Evolutionary conservation across 1,139 yeast genomes (phyloP).

Genomic region (Meyerozyma athensensis): DNA sequence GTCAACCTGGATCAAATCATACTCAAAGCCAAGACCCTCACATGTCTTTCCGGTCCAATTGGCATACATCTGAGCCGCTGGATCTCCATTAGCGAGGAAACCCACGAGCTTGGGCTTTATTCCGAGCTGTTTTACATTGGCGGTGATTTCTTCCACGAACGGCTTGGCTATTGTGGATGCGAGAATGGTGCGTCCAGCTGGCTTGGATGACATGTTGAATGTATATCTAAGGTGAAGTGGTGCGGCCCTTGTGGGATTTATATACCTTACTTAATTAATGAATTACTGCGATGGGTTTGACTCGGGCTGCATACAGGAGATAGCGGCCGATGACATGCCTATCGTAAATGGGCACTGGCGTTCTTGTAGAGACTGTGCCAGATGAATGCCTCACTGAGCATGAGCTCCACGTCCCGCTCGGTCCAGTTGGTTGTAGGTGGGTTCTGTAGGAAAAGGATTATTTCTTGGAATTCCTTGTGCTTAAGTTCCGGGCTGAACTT

Average conservation of each 20-base stretch:
- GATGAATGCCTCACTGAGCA: conserved; percentile 91
- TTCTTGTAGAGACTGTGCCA: conserved; percentile 93
- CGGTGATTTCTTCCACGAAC: conserved; percentile 65
- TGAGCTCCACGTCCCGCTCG: conserved; percentile 83
- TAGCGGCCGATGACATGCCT: background rate
- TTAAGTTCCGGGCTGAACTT: conserved; percentile 77
- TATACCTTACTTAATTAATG: conserved; percentile 2
- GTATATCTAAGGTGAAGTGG: background rate
- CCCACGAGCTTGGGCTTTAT: conserved; percentile 79
- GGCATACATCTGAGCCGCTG: conserved; percentile 94
- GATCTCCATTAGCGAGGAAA: conserved; percentile 84
- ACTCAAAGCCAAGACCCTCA: conserved; percentile 76
- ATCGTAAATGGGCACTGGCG: conserved; percentile 69
- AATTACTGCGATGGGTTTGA: conserved; percentile 1
- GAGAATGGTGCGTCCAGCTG: conserved; percentile 74
- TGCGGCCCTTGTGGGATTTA: conserved; percentile 1
- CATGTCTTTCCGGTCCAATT: conserved; percentile 94
- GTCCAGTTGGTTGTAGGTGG: conserved; percentile 86
- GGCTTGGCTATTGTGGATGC: conserved; percentile 87
- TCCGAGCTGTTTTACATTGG: conserved; percentile 49
- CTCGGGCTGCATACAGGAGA: conserved; percentile 2
- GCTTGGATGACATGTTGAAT: conserved; percentile 17
- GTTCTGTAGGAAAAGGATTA: conserved; percentile 81
- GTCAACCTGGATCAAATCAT: conserved; percentile 67
- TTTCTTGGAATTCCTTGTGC: conserved; percentile 92